Conservation (phyloP, 306 rosid species). For the Alnus rubra region DNA sequence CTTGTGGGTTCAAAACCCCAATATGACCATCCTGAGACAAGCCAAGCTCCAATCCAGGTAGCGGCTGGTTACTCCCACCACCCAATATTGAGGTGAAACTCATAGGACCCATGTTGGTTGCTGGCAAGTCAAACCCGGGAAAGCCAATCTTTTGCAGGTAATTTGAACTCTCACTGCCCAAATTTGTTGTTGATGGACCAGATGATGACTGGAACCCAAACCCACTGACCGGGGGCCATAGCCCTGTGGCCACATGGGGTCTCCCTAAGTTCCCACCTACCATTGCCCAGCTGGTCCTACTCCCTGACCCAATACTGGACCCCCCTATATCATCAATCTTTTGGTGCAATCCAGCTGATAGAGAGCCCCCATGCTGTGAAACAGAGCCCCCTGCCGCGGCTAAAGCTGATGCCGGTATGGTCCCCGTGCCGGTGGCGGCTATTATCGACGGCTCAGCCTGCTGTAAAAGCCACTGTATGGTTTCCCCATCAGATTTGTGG, state of each 20-base stretch:
- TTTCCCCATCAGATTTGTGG: slow-evolving; percentile 97
- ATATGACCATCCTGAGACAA: slow-evolving; percentile 90
- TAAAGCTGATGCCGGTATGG: slow-evolving; percentile 92
- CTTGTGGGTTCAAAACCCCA: slow-evolving; percentile 83
- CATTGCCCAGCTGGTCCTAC: slow-evolving; percentile 85
- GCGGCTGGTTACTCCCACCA: slow-evolving; percentile 61
- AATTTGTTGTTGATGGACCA: slow-evolving; percentile 46
- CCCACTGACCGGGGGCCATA: slow-evolving; percentile 76
- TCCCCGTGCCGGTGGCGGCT: slow-evolving; percentile 88
- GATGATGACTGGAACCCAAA: slow-evolving; percentile 76
- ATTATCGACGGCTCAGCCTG: slow-evolving; percentile 92
- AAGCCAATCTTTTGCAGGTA: slow-evolving; percentile 81
- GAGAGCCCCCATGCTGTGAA: slow-evolving; percentile 62
- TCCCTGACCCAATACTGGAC: slow-evolving; percentile 54
- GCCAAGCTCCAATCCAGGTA: slow-evolving; percentile 92
- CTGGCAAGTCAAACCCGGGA: slow-evolving; percentile 78
- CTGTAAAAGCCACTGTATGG: slow-evolving; percentile 94
- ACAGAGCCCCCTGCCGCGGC: slow-evolving; percentile 63
- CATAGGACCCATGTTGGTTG: slow-evolving; percentile 74
- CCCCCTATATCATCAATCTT: slow-evolving; percentile 67
- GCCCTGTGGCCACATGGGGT: slow-evolving; percentile 71
- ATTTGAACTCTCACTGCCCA: slow-evolving; percentile 58
- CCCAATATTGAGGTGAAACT: slow-evolving; percentile 93
- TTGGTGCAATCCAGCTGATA: slow-evolving; percentile 69
- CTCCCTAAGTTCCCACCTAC: slow-evolving; percentile 72